phyloP scores from a whole-genome alignment of 257 asterid genomes.

The Solanum habrochaites region DNA sequence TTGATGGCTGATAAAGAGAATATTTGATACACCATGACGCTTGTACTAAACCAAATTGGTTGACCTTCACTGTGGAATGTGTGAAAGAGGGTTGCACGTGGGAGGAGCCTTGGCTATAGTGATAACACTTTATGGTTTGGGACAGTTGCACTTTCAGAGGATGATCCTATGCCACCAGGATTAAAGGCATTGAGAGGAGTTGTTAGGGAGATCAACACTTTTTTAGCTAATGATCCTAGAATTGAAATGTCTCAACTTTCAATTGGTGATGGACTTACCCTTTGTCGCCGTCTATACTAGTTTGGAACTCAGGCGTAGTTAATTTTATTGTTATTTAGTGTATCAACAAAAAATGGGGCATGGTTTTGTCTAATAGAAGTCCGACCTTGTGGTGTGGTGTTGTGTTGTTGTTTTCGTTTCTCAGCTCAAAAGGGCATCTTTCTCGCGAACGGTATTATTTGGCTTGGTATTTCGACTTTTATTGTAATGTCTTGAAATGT shows the following conservation, averaged over 20 bases:
- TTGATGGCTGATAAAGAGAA: slow-evolving; percentile 50
- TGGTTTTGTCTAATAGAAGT: background rate
- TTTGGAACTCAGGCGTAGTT: background rate
- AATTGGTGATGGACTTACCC: slow-evolving; percentile 46
- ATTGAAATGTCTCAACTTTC: slow-evolving; percentile 34
- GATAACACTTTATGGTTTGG: slow-evolving; percentile 54
- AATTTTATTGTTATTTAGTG: background rate
- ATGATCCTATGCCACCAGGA: slow-evolving; percentile 23
- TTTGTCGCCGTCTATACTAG: slow-evolving; percentile 29
- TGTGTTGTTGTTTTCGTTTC: background rate
- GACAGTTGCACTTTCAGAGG: slow-evolving; percentile 25
- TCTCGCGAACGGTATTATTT: background rate
- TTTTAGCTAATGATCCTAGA: slow-evolving; percentile 33
- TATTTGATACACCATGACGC: slow-evolving; percentile 38
- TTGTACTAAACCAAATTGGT: slow-evolving; percentile 23
- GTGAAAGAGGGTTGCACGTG: too few species aligned
- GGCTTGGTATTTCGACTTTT: background rate
- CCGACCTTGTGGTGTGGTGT: background rate
- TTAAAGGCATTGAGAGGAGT: slow-evolving; percentile 13
- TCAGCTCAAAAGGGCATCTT: background rate
- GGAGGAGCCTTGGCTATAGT: slow-evolving; percentile 45
- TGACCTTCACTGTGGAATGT: too few species aligned
- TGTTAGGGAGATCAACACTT: slow-evolving; percentile 21
- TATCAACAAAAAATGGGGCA: background rate
- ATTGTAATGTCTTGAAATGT: background rate